Evolutionary conservation across 768 basidiomycete genomes (phyloP).

Genomic region (Leccinum longicurvipes): DNA sequence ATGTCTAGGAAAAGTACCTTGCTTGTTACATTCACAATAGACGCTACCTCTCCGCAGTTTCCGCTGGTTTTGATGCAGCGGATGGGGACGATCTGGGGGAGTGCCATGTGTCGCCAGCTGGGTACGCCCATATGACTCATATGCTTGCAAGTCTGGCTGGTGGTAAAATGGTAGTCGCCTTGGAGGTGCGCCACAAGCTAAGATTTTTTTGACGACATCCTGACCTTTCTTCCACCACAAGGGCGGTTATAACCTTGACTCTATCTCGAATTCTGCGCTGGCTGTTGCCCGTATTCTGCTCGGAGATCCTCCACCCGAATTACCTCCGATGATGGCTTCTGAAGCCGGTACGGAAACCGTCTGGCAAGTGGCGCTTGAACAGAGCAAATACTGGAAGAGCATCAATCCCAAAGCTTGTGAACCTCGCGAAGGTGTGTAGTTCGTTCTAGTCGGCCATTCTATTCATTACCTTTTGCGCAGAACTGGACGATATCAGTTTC

Average conservation of each 20-base stretch:
- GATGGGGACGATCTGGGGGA: conserved; percentile 89
- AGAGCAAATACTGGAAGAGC: conserved; percentile 89
- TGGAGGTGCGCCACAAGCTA: conserved; percentile 64
- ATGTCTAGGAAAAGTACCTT: conserved; percentile 27
- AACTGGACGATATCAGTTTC: conserved; percentile 56
- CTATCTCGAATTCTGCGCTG: conserved; percentile 82
- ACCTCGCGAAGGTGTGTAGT: conserved; percentile 66
- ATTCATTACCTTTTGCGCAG: conserved; percentile 33
- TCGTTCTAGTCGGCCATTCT: not conserved
- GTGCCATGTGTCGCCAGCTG: conserved; percentile 86
- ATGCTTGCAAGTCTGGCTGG: conserved; percentile 88
- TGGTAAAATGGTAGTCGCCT: conserved; percentile 86
- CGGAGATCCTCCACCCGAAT: conserved; percentile 78
- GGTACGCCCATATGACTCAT: conserved; percentile 98
- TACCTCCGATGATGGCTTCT: conserved; percentile 70
- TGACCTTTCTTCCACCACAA: conserved; percentile 30
- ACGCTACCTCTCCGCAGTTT: conserved; percentile 53
- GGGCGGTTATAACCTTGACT: conserved; percentile 94
- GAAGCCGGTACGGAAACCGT: conserved; percentile 87
- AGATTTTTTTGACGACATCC: not conserved
- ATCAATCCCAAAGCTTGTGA: conserved; percentile 81
- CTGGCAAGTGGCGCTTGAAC: conserved; percentile 81
- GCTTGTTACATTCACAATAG: not conserved
- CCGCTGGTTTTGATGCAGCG: conserved; percentile 97
- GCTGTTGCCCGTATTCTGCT: conserved; percentile 88